Base-by-base conservation (phyloP, 805 yeast species). In the Kuraishia capsulata region DNA sequence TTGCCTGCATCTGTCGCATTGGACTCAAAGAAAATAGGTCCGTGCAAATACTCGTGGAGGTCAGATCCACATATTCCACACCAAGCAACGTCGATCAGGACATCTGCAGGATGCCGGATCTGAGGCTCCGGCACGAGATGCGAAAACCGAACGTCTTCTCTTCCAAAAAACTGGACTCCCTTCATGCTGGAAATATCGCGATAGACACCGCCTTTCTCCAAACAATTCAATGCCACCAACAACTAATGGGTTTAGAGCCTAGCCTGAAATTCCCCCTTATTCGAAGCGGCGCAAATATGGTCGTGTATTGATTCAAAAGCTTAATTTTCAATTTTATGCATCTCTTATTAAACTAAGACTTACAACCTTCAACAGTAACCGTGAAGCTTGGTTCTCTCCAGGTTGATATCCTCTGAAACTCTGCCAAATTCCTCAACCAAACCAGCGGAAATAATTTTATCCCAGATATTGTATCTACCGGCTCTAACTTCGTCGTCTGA, bases 11-110 rank as follows among this genome's bases (percentile, higher is more conserved):
- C 23, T 9, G 19, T 35, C 4, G 25, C 37, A 17, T 35, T 21
- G n/a, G 29, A 13, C 10, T 40, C 67, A 56, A 75, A 74, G 51
- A 78, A 76, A 39, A 73, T 73, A 8, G 85, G 82, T 1, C 79
- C 81, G 20, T 69, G 75, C 20, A 59, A 46, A 46, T 63, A 76
- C 52, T 79, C 77, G 46, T 75, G 79, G 30, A 76, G 55, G 51
- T 76, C 82, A 1, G 78, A 65, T 20, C 83, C 83, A 48, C 84
- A 78, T 32, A 77, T 75, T 5, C 84, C 84, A 48, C 81, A 74
- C 51, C 62, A 73, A 3, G 54, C 59, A 24, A 59, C 47, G 38
- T 59, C 49, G 25, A 61, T 40, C 28, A 54, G 52, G 20, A 61
- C 56, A 39, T 58, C 62, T 11, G 31, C 14, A 11, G 31, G 31